Conservation (phyloP, 306 rosid genomes). For the Bauhinia variegata region DNA sequence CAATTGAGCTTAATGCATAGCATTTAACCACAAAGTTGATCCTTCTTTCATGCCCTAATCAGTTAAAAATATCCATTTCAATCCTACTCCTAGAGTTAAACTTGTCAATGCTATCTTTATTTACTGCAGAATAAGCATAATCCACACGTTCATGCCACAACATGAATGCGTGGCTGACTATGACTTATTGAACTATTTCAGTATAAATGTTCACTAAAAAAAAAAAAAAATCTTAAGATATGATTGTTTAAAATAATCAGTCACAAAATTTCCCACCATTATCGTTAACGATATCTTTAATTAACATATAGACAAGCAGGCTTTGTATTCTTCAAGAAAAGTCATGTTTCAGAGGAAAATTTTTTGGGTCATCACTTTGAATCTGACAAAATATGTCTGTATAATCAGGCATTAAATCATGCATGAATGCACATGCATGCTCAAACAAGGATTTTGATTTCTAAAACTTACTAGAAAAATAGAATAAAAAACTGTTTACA, state of each 20-base stretch:
- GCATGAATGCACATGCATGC: not conserved
- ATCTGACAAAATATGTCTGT: not conserved
- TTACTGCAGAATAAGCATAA: slow-evolving; percentile 23
- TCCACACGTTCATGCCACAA: not conserved
- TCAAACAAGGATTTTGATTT: no score
- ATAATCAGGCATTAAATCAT: no score
- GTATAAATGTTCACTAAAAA: slow-evolving; percentile 4
- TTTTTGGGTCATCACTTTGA: slow-evolving; percentile 12
- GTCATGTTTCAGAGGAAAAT: slow-evolving; percentile 9
- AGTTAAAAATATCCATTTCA: slow-evolving; percentile 21
- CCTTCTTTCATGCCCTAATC: not conserved
- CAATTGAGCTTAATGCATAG: not conserved
- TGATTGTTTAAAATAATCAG: slow-evolving; percentile 5
- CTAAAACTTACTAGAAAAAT: not conserved
- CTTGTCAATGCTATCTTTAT: no score
- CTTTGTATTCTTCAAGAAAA: slow-evolving; percentile 13
- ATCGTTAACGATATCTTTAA: slow-evolving; percentile 1
- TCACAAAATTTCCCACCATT: slow-evolving; percentile 31
- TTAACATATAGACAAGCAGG: slow-evolving; percentile 4
- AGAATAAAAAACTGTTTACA: not conserved
- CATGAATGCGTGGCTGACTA: no score
- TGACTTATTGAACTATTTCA: no score
- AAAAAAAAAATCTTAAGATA: not conserved
- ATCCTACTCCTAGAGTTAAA: not conserved
- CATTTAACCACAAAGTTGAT: slow-evolving; percentile 18